Conservation (phyloP, 164 flowering plant genomes). For the Saururus chinensis region DNA sequence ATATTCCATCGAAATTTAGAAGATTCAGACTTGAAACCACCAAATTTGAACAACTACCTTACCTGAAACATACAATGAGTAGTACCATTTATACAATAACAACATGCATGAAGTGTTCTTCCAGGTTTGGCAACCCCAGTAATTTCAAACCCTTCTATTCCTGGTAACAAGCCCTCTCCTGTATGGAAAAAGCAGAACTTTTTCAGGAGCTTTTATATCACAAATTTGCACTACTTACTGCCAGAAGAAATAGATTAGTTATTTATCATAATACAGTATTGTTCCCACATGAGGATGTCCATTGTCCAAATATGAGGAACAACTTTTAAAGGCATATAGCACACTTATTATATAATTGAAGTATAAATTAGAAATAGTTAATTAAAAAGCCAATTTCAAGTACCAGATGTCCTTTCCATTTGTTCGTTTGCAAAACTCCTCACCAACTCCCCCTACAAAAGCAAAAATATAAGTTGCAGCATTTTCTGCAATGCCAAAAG, state of each 20-base stretch:
- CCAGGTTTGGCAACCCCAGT: slow-evolving; percentile 85
- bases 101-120: slow-evolving; percentile 70
- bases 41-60: background rate
- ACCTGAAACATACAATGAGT: slow-evolving; percentile 97
- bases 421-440: slow-evolving; percentile 79
- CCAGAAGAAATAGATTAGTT: too few species aligned
- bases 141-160: slow-evolving; percentile 82
- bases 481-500: background rate
- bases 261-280: too few species aligned
- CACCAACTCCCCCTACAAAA: slow-evolving; percentile 75
- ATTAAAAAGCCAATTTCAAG: background rate
- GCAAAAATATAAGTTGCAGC: background rate
- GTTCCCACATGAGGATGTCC: too few species aligned
- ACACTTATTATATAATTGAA: too few species aligned
- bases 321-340: too few species aligned
- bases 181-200: background rate
- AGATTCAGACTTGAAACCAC: too few species aligned
- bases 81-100: slow-evolving; percentile 78
- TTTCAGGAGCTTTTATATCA: too few species aligned
- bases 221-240: too few species aligned
- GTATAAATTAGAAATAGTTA: too few species aligned
- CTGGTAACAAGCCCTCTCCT: slow-evolving; percentile 49
- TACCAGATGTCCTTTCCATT: slow-evolving; percentile 87
- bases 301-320: too few species aligned
- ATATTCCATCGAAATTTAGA: background rate